phyloP scores from a whole-genome alignment of 2,329 filamentous ascomycete genomes.

The Penicillium griseofulvum region DNA sequence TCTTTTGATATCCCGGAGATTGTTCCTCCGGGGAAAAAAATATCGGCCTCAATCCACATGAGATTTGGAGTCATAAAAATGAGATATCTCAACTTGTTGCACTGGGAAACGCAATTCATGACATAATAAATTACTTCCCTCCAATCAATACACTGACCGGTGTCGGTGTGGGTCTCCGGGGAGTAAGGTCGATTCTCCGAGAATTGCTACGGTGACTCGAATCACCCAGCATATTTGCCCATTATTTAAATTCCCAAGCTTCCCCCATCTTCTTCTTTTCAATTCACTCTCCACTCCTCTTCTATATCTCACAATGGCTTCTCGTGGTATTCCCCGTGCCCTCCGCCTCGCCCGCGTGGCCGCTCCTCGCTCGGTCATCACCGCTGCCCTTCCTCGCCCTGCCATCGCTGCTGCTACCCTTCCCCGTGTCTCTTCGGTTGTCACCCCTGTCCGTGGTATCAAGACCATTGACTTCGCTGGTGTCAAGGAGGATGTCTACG shows the following conservation, averaged over 20 bases:
- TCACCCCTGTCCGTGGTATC: constrained; percentile 65
- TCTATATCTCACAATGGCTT: constrained; percentile 44
- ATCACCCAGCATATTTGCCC: constrained; percentile 8
- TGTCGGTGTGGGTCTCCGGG: constrained; percentile 20
- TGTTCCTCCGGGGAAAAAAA: constrained; percentile 1
- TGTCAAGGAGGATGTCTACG: constrained; percentile 90
- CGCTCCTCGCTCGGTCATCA: constrained; percentile 58
- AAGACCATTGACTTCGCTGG: constrained; percentile 99
- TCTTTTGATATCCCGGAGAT: background rate
- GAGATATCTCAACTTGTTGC: background rate
- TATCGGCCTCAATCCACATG: background rate
- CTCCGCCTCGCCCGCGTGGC: constrained; percentile 58
- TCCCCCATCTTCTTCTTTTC: constrained; percentile 15
- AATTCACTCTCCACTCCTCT: constrained; percentile 12
- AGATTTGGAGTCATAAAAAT: background rate
- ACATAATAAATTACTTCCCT: background rate
- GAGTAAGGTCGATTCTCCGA: constrained; percentile 20
- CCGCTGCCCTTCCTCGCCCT: constrained; percentile 54
- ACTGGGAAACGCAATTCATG: constrained; percentile 3
- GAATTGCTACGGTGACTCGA: constrained; percentile 20
- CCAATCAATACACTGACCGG: constrained; percentile 18
- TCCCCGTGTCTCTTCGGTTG: constrained; percentile 46
- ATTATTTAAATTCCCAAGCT: constrained; percentile 20
- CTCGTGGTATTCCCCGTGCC: constrained; percentile 54
- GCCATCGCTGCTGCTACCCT: constrained; percentile 46